Conservation (phyloP, 345 rosid genomes). For the Iberis pinnata region DNA sequence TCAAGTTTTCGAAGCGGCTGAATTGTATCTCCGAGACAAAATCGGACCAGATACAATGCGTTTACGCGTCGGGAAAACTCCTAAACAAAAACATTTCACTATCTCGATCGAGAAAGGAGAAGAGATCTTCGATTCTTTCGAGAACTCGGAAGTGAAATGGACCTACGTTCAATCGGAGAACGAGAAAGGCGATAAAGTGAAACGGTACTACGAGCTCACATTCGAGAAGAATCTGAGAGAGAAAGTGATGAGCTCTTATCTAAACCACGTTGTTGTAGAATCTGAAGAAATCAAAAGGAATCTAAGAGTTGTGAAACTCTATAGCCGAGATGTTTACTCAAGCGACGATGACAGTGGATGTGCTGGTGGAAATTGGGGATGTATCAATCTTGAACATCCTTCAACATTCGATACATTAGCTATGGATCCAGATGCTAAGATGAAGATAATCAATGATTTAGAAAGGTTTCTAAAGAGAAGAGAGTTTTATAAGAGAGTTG, state of each 20-base stretch:
- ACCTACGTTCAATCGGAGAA: conserved; percentile 19
- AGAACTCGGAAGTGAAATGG: conserved; percentile 31
- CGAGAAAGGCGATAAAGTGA: conserved; percentile 9
- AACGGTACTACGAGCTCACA: conserved; percentile 32
- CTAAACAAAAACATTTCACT: conserved; percentile 26
- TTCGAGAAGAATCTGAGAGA: conserved; percentile 39
- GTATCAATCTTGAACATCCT: conserved; percentile 44
- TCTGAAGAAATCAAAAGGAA: conserved; percentile 34
- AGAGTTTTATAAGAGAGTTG: conserved; percentile 45
- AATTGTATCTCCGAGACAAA: conserved; percentile 40
- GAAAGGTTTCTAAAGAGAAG: conserved; percentile 44
- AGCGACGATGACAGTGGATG: conserved; percentile 23
- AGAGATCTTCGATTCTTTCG: conserved; percentile 31
- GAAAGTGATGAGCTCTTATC: conserved; percentile 22
- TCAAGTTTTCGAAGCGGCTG: conserved; percentile 41
- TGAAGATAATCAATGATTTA: conserved; percentile 37
- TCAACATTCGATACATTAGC: conserved; percentile 46
- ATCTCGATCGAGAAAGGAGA: conserved; percentile 36
- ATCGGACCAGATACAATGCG: conserved; percentile 36
- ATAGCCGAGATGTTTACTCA: conserved; percentile 26
- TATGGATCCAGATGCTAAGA: conserved; percentile 36
- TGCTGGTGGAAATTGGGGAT: conserved; percentile 34
- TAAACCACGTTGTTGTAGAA: conserved; percentile 26
- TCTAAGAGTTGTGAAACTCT: conserved; percentile 36
- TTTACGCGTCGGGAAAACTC: conserved; percentile 36